Base-by-base conservation (phyloP, 176 grass and related monocot species). In the Ensete ventricosum region DNA sequence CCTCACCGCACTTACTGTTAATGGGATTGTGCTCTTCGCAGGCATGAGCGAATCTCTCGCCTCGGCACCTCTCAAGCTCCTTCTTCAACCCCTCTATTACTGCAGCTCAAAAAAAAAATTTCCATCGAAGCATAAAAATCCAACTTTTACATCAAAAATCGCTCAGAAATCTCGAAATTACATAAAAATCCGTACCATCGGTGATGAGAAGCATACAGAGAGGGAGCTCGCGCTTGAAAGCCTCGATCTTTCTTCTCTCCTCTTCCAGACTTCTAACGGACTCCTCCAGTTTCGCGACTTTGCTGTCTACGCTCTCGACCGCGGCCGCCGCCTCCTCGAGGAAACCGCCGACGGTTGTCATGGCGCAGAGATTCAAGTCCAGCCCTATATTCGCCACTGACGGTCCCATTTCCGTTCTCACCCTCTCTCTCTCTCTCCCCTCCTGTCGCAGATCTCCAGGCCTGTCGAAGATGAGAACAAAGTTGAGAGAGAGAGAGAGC, bases 181-280 rank as follows among this genome's bases (percentile, higher is more conserved):
- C 34, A 43, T 43, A 6, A 43, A 27, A 43, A 43, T 52, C 73
- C 55, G 53, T 53, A 96, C 93, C 89, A 54, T 92, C 89, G 53
- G 75, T 80, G 58, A 96, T 76, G 34, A 96, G 83, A 59, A 86
- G 81, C 34, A 50, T 82, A 79, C 89, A 90, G 69, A 96, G 76
- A 12, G 93, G 93, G 14, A 96, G 89, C 85, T 96, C 93, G 54
- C 93, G 87, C 54, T 79, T 82, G 89, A 96, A 96, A 50, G 91
- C 67, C 58, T 92, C 87, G 78, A 92, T 96, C 81, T 96, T 96
- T 13, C 43, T 54, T 11, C 78, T 84, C 79, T 96, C 93, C 73
- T 88, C 87, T 55, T 92, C 90, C 34, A 96, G 76, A 52, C 43
- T 80, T 62, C 65, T 82, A 79, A 92, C 81, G 25, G 83, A 89